These are phyloP conservation scores for Arbutus unedo DNA, from an alignment of 148 eudicot genomes.

Conservation along the genomic window DNA sequence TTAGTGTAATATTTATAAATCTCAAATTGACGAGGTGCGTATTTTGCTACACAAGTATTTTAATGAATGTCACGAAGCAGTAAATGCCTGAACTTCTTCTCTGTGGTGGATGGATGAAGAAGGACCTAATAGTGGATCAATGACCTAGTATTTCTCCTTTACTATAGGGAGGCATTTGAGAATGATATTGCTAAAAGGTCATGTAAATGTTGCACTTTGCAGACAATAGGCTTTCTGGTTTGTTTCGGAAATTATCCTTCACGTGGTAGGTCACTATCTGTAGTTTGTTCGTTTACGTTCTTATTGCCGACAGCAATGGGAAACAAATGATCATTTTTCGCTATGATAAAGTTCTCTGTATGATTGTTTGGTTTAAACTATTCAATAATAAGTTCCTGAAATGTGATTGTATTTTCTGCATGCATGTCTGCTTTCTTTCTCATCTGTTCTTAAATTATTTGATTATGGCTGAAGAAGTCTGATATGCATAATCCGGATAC, in stretches of 20 bases:
- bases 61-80: background rate
- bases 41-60: background rate
- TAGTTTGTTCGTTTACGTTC: background rate
- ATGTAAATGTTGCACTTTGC: background rate
- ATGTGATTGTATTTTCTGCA: background rate
- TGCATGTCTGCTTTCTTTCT: background rate
- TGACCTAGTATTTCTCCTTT: background rate
- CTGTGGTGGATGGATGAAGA: background rate
- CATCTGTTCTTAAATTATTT: background rate
- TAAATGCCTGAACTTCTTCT: background rate
- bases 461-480: conserved; percentile 4
- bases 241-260: background rate
- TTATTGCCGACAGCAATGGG: background rate
- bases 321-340: background rate
- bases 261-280: background rate
- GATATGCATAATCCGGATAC: background rate
- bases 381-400: background rate
- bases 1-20: background rate
- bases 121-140: background rate
- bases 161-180: background rate
- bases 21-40: background rate
- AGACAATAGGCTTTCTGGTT: background rate
- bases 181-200: background rate
- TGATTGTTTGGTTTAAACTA: background rate
- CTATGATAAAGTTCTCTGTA: background rate